phyloP scores from a whole-genome alignment of 176 grass and related monocot genomes.

The Eragrostis curvula region DNA sequence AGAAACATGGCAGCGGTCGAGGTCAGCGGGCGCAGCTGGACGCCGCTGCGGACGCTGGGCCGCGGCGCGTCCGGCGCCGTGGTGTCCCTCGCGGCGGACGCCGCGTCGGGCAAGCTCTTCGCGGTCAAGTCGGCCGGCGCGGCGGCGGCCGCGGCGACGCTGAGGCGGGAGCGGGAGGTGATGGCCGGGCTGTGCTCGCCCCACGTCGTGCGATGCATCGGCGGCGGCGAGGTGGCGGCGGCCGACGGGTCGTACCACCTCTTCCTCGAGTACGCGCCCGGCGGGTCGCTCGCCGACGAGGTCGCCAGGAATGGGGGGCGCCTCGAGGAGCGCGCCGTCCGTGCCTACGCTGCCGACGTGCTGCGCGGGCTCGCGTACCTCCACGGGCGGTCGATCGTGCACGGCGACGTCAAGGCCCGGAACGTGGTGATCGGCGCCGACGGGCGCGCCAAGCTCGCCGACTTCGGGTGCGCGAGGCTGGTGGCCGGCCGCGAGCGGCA shows the following conservation, averaged over 20 bases:
- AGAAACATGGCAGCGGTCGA: constrained; percentile 18
- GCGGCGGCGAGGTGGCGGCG: constrained; percentile 7
- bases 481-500: too few relatives aligned
- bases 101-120: constrained; percentile 58
- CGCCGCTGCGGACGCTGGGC: constrained; percentile 50
- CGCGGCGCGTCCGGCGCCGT: constrained; percentile 68
- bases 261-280: constrained; percentile 81
- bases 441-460: constrained; percentile 68
- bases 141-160: constrained; percentile 14
- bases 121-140: constrained; percentile 62
- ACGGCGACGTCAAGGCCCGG: constrained; percentile 76
- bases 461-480: constrained; percentile 71
- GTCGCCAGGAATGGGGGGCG: constrained; percentile 52
- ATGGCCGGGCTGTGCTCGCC: constrained; percentile 52
- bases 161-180: constrained; percentile 56
- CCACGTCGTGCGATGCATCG: constrained; percentile 66
- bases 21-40: constrained; percentile 51
- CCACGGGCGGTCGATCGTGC: constrained; percentile 59
- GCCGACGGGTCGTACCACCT: not conserved
- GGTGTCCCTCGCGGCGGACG: constrained; percentile 56
- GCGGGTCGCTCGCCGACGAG: constrained; percentile 77
- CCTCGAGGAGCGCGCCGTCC: constrained; percentile 50
- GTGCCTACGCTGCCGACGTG: constrained; percentile 40
- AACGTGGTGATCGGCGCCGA: constrained; percentile 72
- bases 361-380: constrained; percentile 68